phyloP scores from a whole-genome alignment of 768 basidiomycete genomes.

The Cystofilobasidium bisporidii region DNA sequence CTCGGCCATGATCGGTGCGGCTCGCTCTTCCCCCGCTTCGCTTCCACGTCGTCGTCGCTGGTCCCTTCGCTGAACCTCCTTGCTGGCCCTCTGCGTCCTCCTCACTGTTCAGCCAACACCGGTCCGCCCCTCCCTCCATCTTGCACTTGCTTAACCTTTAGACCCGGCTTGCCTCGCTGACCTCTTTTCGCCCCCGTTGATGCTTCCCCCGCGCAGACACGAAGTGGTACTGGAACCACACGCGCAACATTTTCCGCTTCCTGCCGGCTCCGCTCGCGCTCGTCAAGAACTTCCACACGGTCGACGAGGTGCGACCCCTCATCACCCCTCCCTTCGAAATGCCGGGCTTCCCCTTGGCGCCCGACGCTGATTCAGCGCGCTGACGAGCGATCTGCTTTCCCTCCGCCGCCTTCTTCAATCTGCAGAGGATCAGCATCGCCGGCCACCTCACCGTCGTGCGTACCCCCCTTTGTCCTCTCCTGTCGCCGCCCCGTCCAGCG shows the following conservation, averaged over 20 bases:
- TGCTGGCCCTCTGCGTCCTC: too few relatives aligned
- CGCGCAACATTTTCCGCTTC: constrained; percentile 40
- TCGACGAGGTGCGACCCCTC: constrained; percentile 35
- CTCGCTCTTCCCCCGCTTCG: neutral
- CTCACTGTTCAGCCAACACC: constrained; percentile 43
- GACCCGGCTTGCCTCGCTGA: neutral
- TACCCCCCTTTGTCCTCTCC: constrained; percentile 30
- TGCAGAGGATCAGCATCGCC: constrained; percentile 34
- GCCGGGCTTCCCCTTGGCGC: neutral
- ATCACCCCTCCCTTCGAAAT: too few relatives aligned
- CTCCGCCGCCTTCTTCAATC: too few relatives aligned
- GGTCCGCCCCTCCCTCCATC: constrained; percentile 18
- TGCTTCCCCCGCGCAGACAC: constrained; percentile 19
- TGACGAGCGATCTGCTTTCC: constrained; percentile 15
- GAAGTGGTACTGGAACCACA: constrained; percentile 36
- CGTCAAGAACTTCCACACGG: constrained; percentile 40
- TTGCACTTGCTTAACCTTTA: neutral
- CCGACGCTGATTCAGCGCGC: too few relatives aligned
- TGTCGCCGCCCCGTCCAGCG: too few relatives aligned
- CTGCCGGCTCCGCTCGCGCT: constrained; percentile 36
- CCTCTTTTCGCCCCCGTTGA: too few relatives aligned
- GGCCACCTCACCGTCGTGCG: constrained; percentile 39
- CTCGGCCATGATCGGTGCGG: constrained; percentile 35
- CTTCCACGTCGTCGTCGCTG: neutral
- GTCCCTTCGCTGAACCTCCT: too few relatives aligned